phyloP scores from a whole-genome alignment of 148 eudicot genomes.

The Cornus controversa region DNA sequence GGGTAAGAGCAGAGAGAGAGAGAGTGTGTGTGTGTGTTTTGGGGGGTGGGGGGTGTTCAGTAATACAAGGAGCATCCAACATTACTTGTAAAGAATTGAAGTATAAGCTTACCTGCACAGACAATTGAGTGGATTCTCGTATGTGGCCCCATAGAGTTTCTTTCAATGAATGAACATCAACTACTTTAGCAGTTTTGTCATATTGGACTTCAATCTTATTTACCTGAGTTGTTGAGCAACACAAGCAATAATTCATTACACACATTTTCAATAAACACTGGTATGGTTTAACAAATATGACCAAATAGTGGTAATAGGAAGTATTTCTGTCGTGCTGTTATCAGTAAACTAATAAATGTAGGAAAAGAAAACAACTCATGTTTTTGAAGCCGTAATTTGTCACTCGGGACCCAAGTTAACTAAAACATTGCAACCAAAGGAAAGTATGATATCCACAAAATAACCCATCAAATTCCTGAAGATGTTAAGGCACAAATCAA shows the following conservation, averaged over 20 bases:
- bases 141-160: conserved; percentile 83
- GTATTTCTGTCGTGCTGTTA: not conserved
- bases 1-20: no score
- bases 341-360: not conserved
- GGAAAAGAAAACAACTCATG: not conserved
- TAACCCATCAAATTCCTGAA: not conserved
- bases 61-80: not conserved
- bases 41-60: not conserved
- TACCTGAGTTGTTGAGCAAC: conserved; percentile 41
- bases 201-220: conserved; percentile 86
- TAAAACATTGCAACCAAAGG: not conserved
- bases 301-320: not conserved
- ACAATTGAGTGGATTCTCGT: conserved; percentile 32
- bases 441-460: not conserved
- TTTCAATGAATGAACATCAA: conserved; percentile 86
- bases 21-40: not conserved
- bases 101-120: conserved; percentile 22
- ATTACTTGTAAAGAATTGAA: not conserved
- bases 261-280: not conserved
- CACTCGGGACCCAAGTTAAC: not conserved
- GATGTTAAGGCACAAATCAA: not conserved
- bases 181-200: conserved; percentile 91
- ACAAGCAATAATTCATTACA: not conserved
- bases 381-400: not conserved
- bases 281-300: not conserved